These are phyloP conservation scores for Effrenium voratum DNA, from an alignment of 73 alveolate species.

Conservation along the genomic window DNA sequence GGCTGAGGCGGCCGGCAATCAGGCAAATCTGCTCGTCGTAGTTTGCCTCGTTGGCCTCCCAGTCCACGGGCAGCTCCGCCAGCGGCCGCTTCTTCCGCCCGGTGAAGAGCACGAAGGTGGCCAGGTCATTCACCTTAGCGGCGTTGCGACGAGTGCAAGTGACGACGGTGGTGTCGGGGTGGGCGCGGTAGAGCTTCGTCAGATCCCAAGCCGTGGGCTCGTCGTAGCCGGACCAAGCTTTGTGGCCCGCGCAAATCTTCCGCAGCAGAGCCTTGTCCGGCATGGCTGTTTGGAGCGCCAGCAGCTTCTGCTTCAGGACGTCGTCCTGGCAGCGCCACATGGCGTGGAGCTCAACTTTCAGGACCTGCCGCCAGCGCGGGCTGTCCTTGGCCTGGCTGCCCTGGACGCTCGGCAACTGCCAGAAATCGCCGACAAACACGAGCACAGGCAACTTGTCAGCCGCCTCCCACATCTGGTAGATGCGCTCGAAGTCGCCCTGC, in stretches of 20 bases:
- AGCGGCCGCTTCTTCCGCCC: background rate
- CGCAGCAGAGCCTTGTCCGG: background rate
- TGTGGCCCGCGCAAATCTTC: background rate
- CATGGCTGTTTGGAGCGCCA: background rate
- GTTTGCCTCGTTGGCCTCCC: background rate
- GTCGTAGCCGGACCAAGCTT: background rate
- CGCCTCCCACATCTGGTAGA: background rate
- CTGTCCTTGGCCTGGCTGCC: background rate
- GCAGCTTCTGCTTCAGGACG: background rate
- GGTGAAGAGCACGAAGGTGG: background rate
- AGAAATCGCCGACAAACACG: background rate
- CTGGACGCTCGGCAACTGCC: background rate
- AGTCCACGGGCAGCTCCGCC: background rate
- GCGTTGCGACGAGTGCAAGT: background rate
- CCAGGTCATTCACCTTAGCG: background rate
- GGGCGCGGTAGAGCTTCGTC: background rate
- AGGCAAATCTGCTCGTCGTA: background rate
- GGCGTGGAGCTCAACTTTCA: background rate
- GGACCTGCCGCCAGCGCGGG: background rate
- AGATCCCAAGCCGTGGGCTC: slow-evolving; percentile 1
- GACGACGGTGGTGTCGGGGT: background rate
- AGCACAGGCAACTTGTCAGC: background rate
- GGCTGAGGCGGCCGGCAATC: background rate
- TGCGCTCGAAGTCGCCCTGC: background rate
- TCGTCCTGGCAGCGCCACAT: background rate